Conservation (phyloP, 352 stramenopile species). For the Phytophthora idaei region DNA sequence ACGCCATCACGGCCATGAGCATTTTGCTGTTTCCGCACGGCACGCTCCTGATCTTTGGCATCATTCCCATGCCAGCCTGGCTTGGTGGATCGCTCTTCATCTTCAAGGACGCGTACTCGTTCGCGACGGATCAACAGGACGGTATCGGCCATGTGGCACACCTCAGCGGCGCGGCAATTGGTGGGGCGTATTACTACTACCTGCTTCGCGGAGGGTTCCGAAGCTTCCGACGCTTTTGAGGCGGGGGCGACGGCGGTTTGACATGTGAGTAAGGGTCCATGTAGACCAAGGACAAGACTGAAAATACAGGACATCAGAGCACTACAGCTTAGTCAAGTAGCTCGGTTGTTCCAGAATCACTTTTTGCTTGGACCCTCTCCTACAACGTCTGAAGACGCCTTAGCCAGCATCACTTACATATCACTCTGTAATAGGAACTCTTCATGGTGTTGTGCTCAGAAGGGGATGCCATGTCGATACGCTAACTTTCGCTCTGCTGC, state of each 20-base stretch:
- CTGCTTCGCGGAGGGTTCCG: conserved; percentile 42
- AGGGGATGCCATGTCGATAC: no score
- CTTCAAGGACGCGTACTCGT: conserved; percentile 73
- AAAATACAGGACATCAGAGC: background rate
- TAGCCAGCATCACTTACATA: no score
- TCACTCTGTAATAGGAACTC: no score
- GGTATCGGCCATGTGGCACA: conserved; percentile 81
- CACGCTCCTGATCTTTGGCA: conserved; percentile 78
- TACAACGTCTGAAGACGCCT: no score
- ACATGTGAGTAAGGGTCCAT: background rate
- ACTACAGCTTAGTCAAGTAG: background rate
- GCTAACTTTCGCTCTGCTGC: no score
- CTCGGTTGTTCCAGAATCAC: background rate
- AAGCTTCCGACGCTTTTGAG: conserved; percentile 37
- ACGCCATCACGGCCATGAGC: conserved; percentile 76
- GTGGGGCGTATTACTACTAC: conserved; percentile 67
- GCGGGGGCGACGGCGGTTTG: background rate
- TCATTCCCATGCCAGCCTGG: conserved; percentile 79
- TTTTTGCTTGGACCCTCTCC: background rate
- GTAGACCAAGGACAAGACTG: background rate
- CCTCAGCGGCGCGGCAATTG: conserved; percentile 66
- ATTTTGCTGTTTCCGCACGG: conserved; percentile 73
- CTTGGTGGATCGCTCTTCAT: conserved; percentile 76
- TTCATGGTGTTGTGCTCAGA: no score
- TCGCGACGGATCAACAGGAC: conserved; percentile 49